Evolutionary conservation across 129 eudicot genomes (phyloP).

Genomic region (Smallanthus sonchifolius): DNA sequence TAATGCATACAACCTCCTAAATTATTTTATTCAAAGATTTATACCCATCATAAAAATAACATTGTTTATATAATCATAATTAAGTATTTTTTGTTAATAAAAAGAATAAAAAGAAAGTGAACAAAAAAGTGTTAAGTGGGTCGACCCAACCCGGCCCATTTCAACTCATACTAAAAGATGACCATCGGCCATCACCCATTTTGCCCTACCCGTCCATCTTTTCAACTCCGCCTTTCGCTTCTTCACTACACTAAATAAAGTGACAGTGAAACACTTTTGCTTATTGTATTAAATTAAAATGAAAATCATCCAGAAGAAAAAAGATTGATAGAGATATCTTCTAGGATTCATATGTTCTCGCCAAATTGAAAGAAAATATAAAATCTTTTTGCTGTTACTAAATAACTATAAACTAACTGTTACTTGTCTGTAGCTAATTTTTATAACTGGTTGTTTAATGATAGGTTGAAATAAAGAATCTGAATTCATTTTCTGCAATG

Average conservation of each 20-base stretch:
- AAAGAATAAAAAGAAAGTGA: background rate
- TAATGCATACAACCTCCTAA: background rate
- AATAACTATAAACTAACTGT: background rate
- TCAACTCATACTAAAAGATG: background rate
- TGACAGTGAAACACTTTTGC: background rate
- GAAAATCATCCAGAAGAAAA: background rate
- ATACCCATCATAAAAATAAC: background rate
- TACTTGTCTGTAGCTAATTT: conserved; percentile 21
- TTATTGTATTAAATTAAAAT: background rate
- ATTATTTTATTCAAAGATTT: background rate
- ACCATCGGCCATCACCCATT: background rate
- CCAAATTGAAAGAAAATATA: background rate
- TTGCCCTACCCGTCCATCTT: background rate
- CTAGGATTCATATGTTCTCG: background rate
- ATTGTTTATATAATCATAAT: background rate
- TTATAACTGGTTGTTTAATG: background rate
- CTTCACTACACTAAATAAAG: background rate
- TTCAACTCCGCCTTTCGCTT: background rate
- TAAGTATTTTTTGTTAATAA: background rate
- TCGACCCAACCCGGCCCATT: background rate
- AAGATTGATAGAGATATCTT: background rate
- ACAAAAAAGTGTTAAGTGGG: background rate
- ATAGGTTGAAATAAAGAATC: conserved; percentile 93
- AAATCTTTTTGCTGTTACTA: background rate
- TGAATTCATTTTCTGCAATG: conserved; percentile 92